These are phyloP conservation scores for Cairneyella variabilis DNA, from an alignment of 495 filamentous ascomycete species.

Conservation along the genomic window DNA sequence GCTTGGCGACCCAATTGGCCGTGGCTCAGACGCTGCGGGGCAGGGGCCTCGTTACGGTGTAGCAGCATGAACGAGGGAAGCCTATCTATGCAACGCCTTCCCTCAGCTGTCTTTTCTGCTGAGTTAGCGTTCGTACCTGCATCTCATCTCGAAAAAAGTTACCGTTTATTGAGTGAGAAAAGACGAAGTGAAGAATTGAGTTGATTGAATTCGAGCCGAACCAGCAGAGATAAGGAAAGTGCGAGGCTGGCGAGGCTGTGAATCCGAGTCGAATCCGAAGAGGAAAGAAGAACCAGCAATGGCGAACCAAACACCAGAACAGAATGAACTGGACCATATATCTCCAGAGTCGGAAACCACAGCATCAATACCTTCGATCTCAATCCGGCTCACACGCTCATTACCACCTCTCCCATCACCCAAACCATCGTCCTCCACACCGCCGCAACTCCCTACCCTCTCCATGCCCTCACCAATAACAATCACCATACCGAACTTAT, in stretches of 20 bases:
- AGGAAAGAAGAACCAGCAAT: not conserved
- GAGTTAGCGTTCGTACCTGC: not conserved
- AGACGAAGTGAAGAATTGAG: not conserved
- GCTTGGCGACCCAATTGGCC: not conserved
- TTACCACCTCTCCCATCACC: conserved; percentile 20
- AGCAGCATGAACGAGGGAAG: not conserved
- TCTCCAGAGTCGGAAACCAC: no score
- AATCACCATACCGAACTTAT: conserved; percentile 6
- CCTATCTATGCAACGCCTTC: not conserved
- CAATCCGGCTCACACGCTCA: conserved; percentile 18
- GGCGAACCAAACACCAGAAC: conserved; percentile 9
- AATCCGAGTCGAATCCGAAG: no score
- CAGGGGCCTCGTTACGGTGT: conserved; percentile 1
- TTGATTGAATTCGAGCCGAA: not conserved
- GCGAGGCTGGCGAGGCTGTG: conserved; percentile 11
- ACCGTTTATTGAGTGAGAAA: not conserved
- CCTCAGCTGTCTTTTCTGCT: not conserved
- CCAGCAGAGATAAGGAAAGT: not conserved
- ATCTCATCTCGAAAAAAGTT: no score
- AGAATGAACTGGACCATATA: not conserved
- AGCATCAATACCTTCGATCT: no score
- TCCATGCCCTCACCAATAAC: not conserved
- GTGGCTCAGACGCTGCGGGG: not conserved
- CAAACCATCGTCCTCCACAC: no score
- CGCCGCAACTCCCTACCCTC: not conserved